Evolutionary conservation across 208 protist species (phyloP).

Genomic region (Trypanosoma theileri): DNA sequence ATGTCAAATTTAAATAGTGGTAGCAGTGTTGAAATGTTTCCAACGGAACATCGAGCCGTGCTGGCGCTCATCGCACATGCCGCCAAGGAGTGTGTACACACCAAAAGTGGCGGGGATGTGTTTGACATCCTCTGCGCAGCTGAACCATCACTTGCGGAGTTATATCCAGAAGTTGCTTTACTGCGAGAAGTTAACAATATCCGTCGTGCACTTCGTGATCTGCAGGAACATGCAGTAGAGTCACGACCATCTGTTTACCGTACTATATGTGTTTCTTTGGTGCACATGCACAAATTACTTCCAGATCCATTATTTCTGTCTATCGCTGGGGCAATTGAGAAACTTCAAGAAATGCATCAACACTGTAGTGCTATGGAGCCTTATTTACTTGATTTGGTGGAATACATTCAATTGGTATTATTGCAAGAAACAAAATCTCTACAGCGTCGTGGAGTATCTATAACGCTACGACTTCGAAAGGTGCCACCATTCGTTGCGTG

Average conservation of each 20-base stretch:
- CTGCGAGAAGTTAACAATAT: conserved; percentile 48
- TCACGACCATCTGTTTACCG: conserved; percentile 27
- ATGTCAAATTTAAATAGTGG: background rate
- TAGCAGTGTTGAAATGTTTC: conserved; percentile 26
- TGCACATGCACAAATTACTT: conserved; percentile 35
- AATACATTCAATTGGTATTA: conserved; percentile 25
- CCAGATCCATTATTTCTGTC: conserved; percentile 69
- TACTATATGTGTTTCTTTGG: conserved; percentile 31
- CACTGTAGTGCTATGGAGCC: conserved; percentile 16
- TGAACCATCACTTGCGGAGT: conserved; percentile 8
- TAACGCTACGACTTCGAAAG: conserved; percentile 18
- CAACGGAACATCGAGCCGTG: conserved; percentile 32
- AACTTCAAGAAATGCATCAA: conserved; percentile 1
- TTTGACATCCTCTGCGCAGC: conserved; percentile 29
- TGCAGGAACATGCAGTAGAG: conserved; percentile 42
- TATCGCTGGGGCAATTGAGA: conserved; percentile 36
- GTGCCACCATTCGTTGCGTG: conserved; percentile 28
- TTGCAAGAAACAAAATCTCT: conserved; percentile 29
- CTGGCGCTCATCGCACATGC: conserved; percentile 48
- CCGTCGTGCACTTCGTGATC: conserved; percentile 44
- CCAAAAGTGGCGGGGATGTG: conserved; percentile 26
- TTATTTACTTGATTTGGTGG: conserved; percentile 22
- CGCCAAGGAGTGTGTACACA: conserved; percentile 28
- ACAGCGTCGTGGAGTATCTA: conserved; percentile 14
- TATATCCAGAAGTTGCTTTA: conserved; percentile 64